phyloP scores from a whole-genome alignment of 139 green algal genomes.

The Volvox africanus region DNA sequence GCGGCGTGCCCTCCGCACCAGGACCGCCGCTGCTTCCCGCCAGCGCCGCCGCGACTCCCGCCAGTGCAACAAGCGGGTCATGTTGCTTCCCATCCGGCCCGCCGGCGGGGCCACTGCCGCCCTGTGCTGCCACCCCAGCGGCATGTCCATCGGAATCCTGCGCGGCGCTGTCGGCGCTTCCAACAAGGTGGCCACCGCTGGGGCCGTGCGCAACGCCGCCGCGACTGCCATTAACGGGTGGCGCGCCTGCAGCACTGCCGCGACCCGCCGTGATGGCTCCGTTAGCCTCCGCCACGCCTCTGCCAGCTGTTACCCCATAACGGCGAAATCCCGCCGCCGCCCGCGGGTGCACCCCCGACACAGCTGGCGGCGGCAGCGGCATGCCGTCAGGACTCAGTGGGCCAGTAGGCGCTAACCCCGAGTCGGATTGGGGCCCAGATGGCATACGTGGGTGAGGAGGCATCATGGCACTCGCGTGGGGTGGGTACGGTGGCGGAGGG shows the following conservation, averaged over 20 bases:
- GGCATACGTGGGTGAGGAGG: neutral
- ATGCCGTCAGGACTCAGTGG: neutral
- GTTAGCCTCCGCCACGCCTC: neutral
- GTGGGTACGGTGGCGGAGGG: neutral
- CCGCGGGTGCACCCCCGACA: neutral
- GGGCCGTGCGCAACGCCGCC: neutral
- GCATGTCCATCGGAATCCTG: neutral
- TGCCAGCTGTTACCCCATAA: neutral
- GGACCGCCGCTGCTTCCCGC: neutral
- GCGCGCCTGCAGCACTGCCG: neutral
- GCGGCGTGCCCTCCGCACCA: neutral
- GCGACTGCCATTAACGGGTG: neutral
- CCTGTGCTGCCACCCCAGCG: neutral
- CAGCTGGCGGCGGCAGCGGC: neutral
- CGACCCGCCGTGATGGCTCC: neutral
- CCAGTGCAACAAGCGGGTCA: neutral
- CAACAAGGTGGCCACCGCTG: neutral
- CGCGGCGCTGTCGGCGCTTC: neutral
- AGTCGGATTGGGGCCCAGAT: neutral
- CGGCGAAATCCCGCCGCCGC: neutral
- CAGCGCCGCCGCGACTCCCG: conserved; percentile 23
- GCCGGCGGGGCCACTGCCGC: neutral
- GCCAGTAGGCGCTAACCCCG: neutral
- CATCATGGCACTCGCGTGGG: neutral
- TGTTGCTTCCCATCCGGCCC: neutral